These are phyloP conservation scores for Oryza australiensis DNA, from an alignment of 176 grass and related monocot genomes.

Conservation along the genomic window DNA sequence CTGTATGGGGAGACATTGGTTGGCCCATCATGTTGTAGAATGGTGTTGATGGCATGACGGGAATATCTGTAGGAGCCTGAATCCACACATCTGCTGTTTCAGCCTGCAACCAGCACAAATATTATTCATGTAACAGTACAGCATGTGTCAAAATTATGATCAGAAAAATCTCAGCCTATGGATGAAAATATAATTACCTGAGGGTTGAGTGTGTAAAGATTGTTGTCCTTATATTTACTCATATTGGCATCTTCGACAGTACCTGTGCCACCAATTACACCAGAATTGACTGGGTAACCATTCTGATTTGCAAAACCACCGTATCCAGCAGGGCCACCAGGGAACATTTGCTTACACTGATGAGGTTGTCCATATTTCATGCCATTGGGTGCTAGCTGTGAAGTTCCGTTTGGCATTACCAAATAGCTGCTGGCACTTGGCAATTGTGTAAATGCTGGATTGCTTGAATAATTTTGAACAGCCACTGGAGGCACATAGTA, in stretches of 20 bases:
- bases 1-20: conserved; percentile 49
- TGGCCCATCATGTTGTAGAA: conserved; percentile 63
- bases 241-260: conserved; percentile 45
- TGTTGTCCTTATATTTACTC: conserved; percentile 61
- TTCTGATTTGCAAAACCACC: conserved; percentile 54
- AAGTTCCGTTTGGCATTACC: conserved; percentile 61
- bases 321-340: conserved; percentile 51
- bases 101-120: conserved; percentile 32
- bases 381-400: conserved; percentile 43
- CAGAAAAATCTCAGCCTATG: not conserved
- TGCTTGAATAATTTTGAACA: conserved; percentile 58
- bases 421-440: conserved; percentile 56
- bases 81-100: conserved; percentile 59
- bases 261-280: conserved; percentile 37
- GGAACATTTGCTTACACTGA: conserved; percentile 59
- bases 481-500: conserved; percentile 59
- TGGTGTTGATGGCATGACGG: conserved; percentile 38
- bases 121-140: not conserved
- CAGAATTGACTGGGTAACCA: conserved; percentile 48
- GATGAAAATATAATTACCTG: conserved; percentile 37
- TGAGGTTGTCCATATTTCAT: conserved; percentile 59
- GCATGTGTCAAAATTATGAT: not conserved
- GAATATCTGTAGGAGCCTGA: conserved; percentile 50
- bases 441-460: conserved; percentile 57
- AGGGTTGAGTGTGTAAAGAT: conserved; percentile 45